Evolutionary conservation across 768 basidiomycete species (phyloP), one percentile per base, ranked within the genome.

Genomic region (Trametes cubensis): DNA sequence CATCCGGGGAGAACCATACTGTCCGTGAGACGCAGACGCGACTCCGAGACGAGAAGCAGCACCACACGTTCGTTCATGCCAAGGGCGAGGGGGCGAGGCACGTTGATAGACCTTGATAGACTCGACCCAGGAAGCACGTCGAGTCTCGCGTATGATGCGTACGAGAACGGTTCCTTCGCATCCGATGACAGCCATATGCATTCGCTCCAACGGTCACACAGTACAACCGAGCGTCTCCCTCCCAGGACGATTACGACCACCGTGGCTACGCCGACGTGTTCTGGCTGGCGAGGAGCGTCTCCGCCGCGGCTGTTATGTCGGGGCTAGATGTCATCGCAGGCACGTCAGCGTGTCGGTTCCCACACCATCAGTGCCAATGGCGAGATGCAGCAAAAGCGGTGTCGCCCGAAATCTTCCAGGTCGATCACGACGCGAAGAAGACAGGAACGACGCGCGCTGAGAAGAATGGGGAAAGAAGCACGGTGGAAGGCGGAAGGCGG

Each of bases 261-360:
- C n/a, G n/a, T n/a, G 40, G 23, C 70, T 63, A 68, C 34, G 34
- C 34, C 69, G 66, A 74, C 62, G 67, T 10, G 41, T 30, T 69
- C 64, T 83, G 78, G 38, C 83, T 80, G 55, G 79, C 80, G 51
- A 95, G 76, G 40, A 95, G 78, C 14, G 85, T 86, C 72, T 94
- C 94, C 23, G 92, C 91, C 10, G 94, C 94, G 30, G 78, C 82
- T 79, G 94, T 92, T 46, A 90, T 84, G 69, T 87, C 92, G 7
- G 87, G 79, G 71, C 93, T 92, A 67, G 4, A 34, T 34, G 34
- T 46, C 41, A 42, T 53, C 61, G 39, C 28, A 44, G 48, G 40
- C 28, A 28, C 25, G 39, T 40, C 34, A 51, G 58, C 53, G 28
- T 34, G 44, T 15, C n/a, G 25, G 54, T 41, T 41, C n/a, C n/a